These are phyloP conservation scores for Cudoniella acicularis DNA, from an alignment of 495 filamentous ascomycete genomes.

Conservation along the genomic window DNA sequence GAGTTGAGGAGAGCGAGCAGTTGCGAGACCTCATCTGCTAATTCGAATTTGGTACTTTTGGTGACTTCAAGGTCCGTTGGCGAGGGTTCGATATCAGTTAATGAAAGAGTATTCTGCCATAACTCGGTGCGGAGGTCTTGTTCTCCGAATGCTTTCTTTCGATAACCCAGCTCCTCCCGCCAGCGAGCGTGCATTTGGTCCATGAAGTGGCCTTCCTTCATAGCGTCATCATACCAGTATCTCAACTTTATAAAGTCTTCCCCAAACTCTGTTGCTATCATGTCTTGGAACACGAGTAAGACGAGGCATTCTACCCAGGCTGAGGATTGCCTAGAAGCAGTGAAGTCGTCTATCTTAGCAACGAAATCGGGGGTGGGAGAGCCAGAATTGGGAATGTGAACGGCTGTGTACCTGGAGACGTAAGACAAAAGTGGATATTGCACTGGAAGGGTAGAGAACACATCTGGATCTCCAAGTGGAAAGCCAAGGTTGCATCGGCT, in stretches of 20 bases:
- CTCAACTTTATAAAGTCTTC: background rate
- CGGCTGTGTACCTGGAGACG: background rate
- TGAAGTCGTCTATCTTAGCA: background rate
- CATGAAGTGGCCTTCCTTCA: background rate
- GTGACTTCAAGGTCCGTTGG: background rate
- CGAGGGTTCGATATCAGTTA: background rate
- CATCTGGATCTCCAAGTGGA: conserved; percentile 13
- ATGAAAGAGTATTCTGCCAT: background rate
- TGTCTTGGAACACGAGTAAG: background rate
- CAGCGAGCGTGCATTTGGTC: background rate
- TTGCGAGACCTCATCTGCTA: background rate
- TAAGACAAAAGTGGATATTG: background rate
- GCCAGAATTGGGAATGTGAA: background rate
- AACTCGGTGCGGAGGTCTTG: background rate
- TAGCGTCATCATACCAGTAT: background rate
- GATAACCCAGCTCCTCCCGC: background rate
- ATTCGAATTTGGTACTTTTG: background rate
- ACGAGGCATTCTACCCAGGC: conserved; percentile 1
- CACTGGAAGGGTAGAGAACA: background rate
- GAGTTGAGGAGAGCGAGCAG: background rate
- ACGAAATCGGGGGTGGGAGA: background rate
- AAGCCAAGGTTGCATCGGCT: conserved; percentile 8
- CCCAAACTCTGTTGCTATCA: background rate
- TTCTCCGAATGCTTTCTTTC: background rate
- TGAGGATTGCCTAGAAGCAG: background rate